Evolutionary conservation across 2,329 filamentous ascomycete species (phyloP), one percentile per base, ranked within the genome.

Genomic region (Trichoderma gracile): DNA sequence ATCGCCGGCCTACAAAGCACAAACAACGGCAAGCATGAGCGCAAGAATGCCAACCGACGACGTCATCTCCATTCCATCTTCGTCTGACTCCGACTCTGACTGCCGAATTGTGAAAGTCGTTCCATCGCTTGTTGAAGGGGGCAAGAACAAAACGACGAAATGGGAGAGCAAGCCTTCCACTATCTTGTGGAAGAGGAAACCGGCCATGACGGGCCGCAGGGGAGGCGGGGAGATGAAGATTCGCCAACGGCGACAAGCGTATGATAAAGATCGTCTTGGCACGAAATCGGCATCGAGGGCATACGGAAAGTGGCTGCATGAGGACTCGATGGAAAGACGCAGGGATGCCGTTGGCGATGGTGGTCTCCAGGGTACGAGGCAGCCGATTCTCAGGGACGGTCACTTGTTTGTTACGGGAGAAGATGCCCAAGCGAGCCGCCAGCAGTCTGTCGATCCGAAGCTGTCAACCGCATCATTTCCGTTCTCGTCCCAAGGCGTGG

Each of bases 101-200:
- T 62, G 59, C 27, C 59, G 30, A 46, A 62, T 62, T 17, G 59
- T 62, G 40, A 46, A 54, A 19, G 59, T 54, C 15, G 1, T 46
- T 27, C 2, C 59, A 17, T 62, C 49, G 5, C 12, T 19, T 40
- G 1, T 10, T n/a, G 46, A 33, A 12, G 49, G 27, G 40, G 42
- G 40, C 49, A 62, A 62, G 59, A 62, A 53, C 40, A 62, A 25
- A 12, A 9, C 52, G 19, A 14, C 33, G 12, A 52, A 38, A 45
- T 46, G 59, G 49, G 15, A 17, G 49, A 33, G 53, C 15, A 25
- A 54, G 19, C 21, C 38, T 38, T 38, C 25, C 10, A 54, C 12
- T 5, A 5, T 15, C 5, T 12, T 12, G 25, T 10, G 10, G 33
- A 38, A 38, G 4, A 38, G 33, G 14, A 15, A 21, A 42, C 23